A percentile compares a stretch with the other conserved stretches of the same genome.
These are phyloP conservation scores for Salix suchowensis DNA, from an alignment of 345 rosid genomes.

Conservation along the genomic window DNA sequence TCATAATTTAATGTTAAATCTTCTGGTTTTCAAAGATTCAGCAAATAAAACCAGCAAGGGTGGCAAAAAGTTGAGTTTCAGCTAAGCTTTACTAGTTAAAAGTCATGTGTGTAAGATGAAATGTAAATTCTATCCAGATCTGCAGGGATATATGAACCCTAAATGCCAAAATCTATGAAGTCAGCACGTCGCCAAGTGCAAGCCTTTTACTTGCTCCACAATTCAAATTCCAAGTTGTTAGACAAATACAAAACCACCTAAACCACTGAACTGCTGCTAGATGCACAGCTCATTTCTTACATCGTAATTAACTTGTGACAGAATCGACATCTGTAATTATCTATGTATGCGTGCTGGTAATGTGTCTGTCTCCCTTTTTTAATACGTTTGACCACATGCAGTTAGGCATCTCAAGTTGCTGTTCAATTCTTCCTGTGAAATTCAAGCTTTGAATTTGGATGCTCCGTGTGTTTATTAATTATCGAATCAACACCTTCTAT, in stretches of 20 bases:
- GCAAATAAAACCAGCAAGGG: neutral
- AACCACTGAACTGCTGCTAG: neutral
- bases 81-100: neutral
- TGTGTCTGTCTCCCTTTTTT: neutral
- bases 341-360: too few species aligned
- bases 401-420: neutral
- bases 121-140: neutral
- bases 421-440: neutral
- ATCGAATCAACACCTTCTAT: neutral
- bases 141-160: neutral
- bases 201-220: neutral
- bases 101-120: neutral
- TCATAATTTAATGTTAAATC: neutral
- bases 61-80: neutral
- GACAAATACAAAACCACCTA: neutral
- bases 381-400: neutral
- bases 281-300: neutral
- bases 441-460: neutral
- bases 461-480: neutral
- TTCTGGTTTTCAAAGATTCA: neutral
- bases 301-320: neutral
- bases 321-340: neutral
- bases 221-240: neutral
- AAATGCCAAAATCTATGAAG: neutral
- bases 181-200: neutral